Percentiles rank a stretch among this genome's conserved stretches.
phyloP scores from a whole-genome alignment of 257 asterid genomes.

The Nicotiana noctiflora region DNA sequence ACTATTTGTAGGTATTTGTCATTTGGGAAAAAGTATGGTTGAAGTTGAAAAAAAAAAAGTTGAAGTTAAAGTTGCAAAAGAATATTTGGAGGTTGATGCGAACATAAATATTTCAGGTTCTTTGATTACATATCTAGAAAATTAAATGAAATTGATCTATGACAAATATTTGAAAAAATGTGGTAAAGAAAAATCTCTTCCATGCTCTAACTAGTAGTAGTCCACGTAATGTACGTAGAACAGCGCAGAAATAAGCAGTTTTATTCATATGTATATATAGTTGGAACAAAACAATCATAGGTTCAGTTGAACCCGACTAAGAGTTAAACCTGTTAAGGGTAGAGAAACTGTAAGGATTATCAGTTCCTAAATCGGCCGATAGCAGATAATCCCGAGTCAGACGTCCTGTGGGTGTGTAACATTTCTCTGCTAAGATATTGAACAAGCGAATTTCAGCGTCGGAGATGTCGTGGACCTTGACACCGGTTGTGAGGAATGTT shows the following conservation, averaged over 20 bases:
- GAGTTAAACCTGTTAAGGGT: slow-evolving; percentile 24
- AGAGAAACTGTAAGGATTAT: slow-evolving; percentile 43
- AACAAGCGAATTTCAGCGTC: slow-evolving; percentile 42
- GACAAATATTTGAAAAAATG: no score
- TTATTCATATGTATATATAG: background rate
- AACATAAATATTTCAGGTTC: background rate
- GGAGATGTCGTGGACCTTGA: slow-evolving; percentile 35
- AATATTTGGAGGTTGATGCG: no score
- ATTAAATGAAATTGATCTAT: background rate
- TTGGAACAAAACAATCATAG: background rate
- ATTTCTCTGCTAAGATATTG: slow-evolving; percentile 31
- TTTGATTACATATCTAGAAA: background rate
- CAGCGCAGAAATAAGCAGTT: no score
- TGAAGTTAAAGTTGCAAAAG: no score
- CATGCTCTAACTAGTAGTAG: no score
- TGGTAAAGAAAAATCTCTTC: no score
- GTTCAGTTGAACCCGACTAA: background rate
- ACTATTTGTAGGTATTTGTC: no score
- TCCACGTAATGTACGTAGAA: no score
- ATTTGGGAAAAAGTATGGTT: no score
- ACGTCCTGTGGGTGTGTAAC: slow-evolving; percentile 37
- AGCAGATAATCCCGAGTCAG: background rate
- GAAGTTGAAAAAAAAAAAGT: no score
- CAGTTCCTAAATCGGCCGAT: slow-evolving; percentile 10
- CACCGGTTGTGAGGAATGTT: slow-evolving; percentile 14